A percentile compares a stretch with the other conserved stretches of the same genome.
These are phyloP conservation scores for Hypseocharis bilobata DNA, from an alignment of 441 rosid genomes.

Conservation along the genomic window DNA sequence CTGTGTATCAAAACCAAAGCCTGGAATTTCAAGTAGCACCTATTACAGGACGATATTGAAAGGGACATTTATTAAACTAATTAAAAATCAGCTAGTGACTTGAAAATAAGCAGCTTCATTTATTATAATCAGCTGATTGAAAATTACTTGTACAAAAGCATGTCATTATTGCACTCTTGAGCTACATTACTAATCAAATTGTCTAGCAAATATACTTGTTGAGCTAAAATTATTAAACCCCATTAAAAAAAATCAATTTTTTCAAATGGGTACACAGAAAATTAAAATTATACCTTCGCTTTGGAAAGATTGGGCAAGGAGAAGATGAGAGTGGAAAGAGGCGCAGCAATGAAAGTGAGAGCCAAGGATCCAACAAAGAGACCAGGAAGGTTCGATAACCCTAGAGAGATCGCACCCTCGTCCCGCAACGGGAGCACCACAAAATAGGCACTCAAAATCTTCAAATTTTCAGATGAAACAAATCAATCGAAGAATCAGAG, in stretches of 20 bases:
- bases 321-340: conserved; percentile 74
- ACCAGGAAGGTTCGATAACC: conserved; percentile 36
- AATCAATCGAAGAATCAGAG: not conserved
- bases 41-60: conserved; percentile 19
- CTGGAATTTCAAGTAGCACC: conserved; percentile 52
- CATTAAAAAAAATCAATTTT: too few species aligned
- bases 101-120: too few species aligned
- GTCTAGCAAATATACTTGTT: not conserved
- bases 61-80: not conserved
- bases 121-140: too few species aligned
- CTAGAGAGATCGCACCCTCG: conserved; percentile 24
- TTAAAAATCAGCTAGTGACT: not conserved
- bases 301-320: conserved; percentile 67
- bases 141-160: too few species aligned
- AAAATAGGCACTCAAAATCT: conserved; percentile 26
- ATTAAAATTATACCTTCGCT: conserved; percentile 39
- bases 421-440: conserved; percentile 27
- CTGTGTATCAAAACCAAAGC: conserved; percentile 85
- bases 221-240: too few species aligned
- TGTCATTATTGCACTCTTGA: not conserved
- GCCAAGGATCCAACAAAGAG: conserved; percentile 65
- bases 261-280: too few species aligned
- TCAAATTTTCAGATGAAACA: not conserved
- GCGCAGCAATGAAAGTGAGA: conserved; percentile 77
- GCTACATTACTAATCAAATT: not conserved